These are phyloP conservation scores for Phaseolus lunatus DNA, from an alignment of 306 rosid genomes.

Conservation along the genomic window DNA sequence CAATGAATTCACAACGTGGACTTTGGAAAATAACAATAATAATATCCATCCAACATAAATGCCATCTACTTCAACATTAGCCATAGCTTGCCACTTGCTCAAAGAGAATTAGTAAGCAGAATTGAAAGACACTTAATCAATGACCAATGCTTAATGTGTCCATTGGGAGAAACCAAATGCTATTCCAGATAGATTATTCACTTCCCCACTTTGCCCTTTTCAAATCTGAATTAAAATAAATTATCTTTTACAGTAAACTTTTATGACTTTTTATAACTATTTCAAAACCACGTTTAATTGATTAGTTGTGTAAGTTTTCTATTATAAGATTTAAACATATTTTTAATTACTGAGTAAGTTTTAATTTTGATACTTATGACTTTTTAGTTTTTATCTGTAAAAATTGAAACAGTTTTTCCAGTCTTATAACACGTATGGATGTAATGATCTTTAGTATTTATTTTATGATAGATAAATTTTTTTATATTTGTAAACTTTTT, in stretches of 20 bases:
- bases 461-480: too few species aligned
- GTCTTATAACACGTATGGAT: too few species aligned
- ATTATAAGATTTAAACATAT: too few species aligned
- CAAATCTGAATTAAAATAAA: not conserved
- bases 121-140: not conserved
- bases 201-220: slow-evolving; percentile 9
- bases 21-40: not conserved
- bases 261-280: too few species aligned
- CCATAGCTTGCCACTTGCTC: slow-evolving; percentile 9
- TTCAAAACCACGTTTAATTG: not conserved
- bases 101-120: slow-evolving; percentile 12
- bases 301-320: not conserved
- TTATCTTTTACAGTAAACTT: too few species aligned
- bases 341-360: too few species aligned
- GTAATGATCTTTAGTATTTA: too few species aligned
- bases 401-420: too few species aligned
- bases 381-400: too few species aligned
- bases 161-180: not conserved
- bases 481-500: too few species aligned
- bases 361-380: too few species aligned
- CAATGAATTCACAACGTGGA: not conserved
- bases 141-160: not conserved
- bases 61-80: not conserved
- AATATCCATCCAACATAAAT: slow-evolving; percentile 2
- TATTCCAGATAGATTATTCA: slow-evolving; percentile 27